Base-by-base conservation (phyloP, 169 alveolate genomes). In the Plasmodium coatneyi region DNA sequence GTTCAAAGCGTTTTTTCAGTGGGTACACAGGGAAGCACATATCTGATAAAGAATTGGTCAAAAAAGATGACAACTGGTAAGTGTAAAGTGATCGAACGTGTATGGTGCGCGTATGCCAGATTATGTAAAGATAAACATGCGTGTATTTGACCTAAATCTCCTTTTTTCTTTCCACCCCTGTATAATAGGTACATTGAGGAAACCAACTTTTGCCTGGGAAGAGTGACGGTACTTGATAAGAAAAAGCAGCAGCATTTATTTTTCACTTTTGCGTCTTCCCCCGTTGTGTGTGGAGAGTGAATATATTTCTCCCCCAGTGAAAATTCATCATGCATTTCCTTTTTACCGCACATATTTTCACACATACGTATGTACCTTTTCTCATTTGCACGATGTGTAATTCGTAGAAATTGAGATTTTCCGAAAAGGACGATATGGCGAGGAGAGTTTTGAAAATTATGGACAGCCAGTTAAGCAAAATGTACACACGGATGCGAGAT, bases 201-300 rank as follows among this genome's bases (percentile, higher is more conserved):
- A 95, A 98, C 99, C 71, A 98, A 98, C 94, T 98, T 98, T 95
- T 98, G 99, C 92, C 95, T 98, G 34, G 99, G 99, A 32, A 97
- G 97, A 92, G 96, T 96, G 6, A 96, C 97, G 79, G 98, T 97
- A 95, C 56, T 97, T 80, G 36, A 81, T 71, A 34, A 82, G 80
- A 76, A 81, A 71, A 93, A 71, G 56, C 71, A 74, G 72, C 41
- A 66, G 9, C 28, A 36, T 22, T 6, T 71, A 19, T 52, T 66
- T 10, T 56, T 39, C 54, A 41, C 39, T 14, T 30, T 32, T 28
- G 34, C n/a, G 19, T 25, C 36, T 74, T 32, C 80, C 43, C 71
- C 39, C 81, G 71, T 71, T 66, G 39, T 39, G 56, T 83, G 49
- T 80, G 71, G 36, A 66, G 3, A 66, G 41, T 66, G 28, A 16